Evolutionary conservation across 768 basidiomycete genomes (phyloP).

Genomic region (Thelephora ganbajun): DNA sequence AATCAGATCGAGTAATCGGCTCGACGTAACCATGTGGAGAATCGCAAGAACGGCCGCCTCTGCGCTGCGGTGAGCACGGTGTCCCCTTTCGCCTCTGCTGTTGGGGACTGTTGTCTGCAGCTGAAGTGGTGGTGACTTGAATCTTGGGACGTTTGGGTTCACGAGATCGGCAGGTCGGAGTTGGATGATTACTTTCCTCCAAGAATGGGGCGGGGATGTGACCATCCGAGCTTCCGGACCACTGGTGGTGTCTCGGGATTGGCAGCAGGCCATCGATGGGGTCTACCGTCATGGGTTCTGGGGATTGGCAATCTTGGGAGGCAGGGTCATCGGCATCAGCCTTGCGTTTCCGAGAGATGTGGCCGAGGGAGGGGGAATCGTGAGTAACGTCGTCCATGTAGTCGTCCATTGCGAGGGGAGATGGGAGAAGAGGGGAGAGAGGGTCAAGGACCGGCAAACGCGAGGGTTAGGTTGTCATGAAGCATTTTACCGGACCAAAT

Average conservation of each 20-base stretch:
- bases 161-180: not conserved
- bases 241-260: conserved; percentile 3
- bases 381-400: conserved; percentile 54
- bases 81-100: not conserved
- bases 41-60: conserved; percentile 2
- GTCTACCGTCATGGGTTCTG: conserved; percentile 23
- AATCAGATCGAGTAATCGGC: too few relatives aligned
- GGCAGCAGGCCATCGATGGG: conserved; percentile 6
- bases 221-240: conserved; percentile 6
- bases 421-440: conserved; percentile 10
- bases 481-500: conserved; percentile 6
- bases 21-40: too few relatives aligned
- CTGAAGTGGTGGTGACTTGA: conserved; percentile 22
- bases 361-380: conserved; percentile 22
- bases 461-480: conserved; percentile 15
- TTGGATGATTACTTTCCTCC: too few relatives aligned
- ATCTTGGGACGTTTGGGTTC: conserved; percentile 10
- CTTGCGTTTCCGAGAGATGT: conserved; percentile 47
- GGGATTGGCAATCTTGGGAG: conserved; percentile 7
- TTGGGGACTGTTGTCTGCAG: not conserved
- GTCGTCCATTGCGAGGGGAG: conserved; percentile 15
- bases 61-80: conserved; percentile 7
- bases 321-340: conserved; percentile 32
- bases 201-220: conserved; percentile 12
- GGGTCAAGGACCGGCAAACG: conserved; percentile 4